A percentile compares a stretch with the other conserved stretches of the same genome.
Conservation (phyloP, 83 land plant species). For the Thuja plicata region DNA sequence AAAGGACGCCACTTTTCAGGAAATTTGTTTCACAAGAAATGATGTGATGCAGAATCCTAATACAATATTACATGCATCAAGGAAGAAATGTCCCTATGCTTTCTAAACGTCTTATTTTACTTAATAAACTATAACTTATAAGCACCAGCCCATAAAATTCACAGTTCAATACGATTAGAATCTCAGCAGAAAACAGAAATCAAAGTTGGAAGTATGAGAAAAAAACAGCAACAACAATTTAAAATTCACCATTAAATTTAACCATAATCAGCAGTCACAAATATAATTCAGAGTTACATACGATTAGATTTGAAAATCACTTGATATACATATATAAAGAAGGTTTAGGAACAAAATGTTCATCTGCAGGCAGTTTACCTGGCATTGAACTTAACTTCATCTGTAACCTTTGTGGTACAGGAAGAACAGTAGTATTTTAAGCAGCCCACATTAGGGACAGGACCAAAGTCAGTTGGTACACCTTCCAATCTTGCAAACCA, state of each 20-base stretch:
- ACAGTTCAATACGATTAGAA: neutral
- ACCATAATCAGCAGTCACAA: neutral
- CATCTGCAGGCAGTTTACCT: slow-evolving; percentile 8
- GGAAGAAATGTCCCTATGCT: neutral
- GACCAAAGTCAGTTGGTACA: slow-evolving; percentile 14
- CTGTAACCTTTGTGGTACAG: slow-evolving; percentile 13
- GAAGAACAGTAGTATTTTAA: neutral
- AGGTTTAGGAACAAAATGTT: neutral
- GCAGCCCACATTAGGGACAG: neutral
- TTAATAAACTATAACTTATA: neutral
- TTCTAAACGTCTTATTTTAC: neutral
- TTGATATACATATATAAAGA: neutral
- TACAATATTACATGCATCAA: neutral
- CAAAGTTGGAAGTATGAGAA: neutral
- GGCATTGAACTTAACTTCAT: slow-evolving; percentile 2
- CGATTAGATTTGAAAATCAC: neutral
- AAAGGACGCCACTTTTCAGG: no score
- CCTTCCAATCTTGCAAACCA: slow-evolving; percentile 16
- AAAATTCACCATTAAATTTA: neutral
- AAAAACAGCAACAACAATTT: neutral
- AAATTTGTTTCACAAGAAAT: no score
- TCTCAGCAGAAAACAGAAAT: neutral
- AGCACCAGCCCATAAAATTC: neutral
- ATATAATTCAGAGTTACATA: neutral
- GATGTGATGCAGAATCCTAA: no score